Conservation (phyloP, 495 filamentous ascomycete species). For the Talaromyces borbonicus region DNA sequence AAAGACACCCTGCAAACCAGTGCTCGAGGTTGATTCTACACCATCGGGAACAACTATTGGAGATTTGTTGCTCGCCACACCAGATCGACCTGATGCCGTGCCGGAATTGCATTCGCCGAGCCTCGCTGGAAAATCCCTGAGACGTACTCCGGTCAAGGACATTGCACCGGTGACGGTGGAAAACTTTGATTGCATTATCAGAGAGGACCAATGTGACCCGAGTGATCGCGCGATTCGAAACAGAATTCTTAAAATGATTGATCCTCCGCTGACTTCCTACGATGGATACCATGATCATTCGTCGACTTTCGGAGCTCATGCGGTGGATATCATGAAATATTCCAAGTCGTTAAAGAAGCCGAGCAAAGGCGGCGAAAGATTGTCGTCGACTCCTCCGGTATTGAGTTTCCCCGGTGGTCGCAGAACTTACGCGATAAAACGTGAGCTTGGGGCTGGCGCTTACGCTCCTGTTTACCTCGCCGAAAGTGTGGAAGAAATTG, state of each 20-base stretch:
- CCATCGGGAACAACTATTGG: constrained; percentile 23
- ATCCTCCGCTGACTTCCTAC: constrained; percentile 62
- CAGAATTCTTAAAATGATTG: constrained; percentile 60
- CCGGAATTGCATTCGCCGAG: constrained; percentile 29
- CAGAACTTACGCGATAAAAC: constrained; percentile 61
- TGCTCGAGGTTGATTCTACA: constrained; percentile 15
- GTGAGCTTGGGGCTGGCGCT: constrained; percentile 86
- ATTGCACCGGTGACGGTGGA: constrained; percentile 30
- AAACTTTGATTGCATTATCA: constrained; percentile 50
- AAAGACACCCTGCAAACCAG: constrained; percentile 64
- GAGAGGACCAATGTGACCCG: constrained; percentile 79
- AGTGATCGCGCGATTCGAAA: constrained; percentile 63
- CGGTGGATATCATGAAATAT: constrained; percentile 68
- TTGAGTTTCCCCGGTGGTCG: constrained; percentile 54
- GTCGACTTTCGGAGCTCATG: constrained; percentile 45
- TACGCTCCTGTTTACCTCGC: constrained; percentile 92
- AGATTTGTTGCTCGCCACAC: constrained; percentile 27
- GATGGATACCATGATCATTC: constrained; percentile 67
- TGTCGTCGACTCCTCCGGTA: constrained; percentile 50
- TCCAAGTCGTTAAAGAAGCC: constrained; percentile 56
- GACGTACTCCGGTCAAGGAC: constrained; percentile 62
- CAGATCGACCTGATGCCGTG: constrained; percentile 20
- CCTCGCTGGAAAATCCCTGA: constrained; percentile 44
- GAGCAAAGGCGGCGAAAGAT: constrained; percentile 39
- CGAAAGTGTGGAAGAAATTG: constrained; percentile 52